Evolutionary conservation across 208 protist species (phyloP).

Genomic region (Herpetomonas tarakana): DNA sequence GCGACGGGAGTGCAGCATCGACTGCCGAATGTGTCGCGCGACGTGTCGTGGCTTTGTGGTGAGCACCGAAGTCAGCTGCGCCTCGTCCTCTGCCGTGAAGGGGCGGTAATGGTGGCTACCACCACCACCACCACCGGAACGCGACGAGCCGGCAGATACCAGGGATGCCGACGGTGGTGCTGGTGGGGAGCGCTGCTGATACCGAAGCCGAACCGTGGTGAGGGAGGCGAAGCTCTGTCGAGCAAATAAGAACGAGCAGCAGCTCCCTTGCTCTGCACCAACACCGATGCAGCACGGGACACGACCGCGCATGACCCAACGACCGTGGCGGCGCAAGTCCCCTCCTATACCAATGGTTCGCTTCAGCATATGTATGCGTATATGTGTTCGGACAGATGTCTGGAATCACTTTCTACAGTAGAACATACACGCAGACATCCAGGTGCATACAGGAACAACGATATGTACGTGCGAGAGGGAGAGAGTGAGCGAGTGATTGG

Average conservation of each 20-base stretch:
- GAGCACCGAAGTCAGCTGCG: slow-evolving; percentile 63
- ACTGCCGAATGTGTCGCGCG: slow-evolving; percentile 79
- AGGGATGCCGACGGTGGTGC: not conserved
- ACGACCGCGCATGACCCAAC: too few relatives aligned
- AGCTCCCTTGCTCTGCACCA: too few relatives aligned
- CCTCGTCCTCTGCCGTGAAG: slow-evolving; percentile 83
- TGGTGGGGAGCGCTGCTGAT: not conserved
- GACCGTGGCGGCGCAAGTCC: too few relatives aligned
- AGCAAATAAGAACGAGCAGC: not conserved
- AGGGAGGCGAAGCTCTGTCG: not conserved
- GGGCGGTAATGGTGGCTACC: slow-evolving; percentile 47
- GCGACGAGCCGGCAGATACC: not conserved
- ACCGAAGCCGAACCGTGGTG: not conserved
- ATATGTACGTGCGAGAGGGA: too few relatives aligned
- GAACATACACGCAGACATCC: too few relatives aligned
- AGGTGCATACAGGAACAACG: too few relatives aligned
- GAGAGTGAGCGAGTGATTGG: too few relatives aligned
- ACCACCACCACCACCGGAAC: not conserved
- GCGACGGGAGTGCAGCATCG: slow-evolving; percentile 69
- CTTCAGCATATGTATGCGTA: too few relatives aligned
- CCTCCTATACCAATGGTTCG: too few relatives aligned
- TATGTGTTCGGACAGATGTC: too few relatives aligned
- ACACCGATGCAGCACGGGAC: too few relatives aligned
- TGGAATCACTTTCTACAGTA: too few relatives aligned
- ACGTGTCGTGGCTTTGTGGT: slow-evolving; percentile 81